phyloP scores from a whole-genome alignment of 1,284 basidiomycete species.

The Tilletia horrida region DNA sequence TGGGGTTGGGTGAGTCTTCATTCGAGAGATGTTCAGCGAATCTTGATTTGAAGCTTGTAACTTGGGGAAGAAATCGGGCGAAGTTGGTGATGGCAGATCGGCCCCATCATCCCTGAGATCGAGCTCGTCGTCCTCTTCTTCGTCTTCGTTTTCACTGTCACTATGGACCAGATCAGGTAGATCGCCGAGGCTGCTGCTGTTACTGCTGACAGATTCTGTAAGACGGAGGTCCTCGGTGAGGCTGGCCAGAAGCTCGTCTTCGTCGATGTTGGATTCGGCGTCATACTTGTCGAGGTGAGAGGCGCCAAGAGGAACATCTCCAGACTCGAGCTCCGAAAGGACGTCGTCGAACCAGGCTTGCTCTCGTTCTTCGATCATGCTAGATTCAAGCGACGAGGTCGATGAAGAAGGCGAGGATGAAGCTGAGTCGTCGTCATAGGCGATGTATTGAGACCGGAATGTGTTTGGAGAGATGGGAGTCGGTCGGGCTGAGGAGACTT shows the following conservation, averaged over 20 bases:
- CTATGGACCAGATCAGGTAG: neutral
- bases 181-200: neutral
- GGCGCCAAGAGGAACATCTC: neutral
- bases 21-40: too few relatives aligned
- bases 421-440: conserved; percentile 1
- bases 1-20: too few relatives aligned
- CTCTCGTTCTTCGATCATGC: neutral
- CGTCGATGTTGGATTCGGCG: neutral
- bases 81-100: too few relatives aligned
- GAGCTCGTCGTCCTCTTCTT: neutral
- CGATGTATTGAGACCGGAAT: neutral
- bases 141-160: conserved; percentile 1
- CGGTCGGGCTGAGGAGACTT: neutral
- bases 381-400: neutral
- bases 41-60: too few relatives aligned
- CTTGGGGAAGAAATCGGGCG: too few relatives aligned
- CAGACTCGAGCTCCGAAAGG: conserved; percentile 9
- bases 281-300: neutral
- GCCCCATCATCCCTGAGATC: neutral
- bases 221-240: neutral
- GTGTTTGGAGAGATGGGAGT: neutral
- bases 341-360: conserved; percentile 16
- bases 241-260: conserved; percentile 6
- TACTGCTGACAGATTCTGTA: neutral
- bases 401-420: conserved; percentile 11